These are phyloP conservation scores for Exophiala sp. DNA, from an alignment of 2,329 filamentous ascomycete species.

Conservation along the genomic window DNA sequence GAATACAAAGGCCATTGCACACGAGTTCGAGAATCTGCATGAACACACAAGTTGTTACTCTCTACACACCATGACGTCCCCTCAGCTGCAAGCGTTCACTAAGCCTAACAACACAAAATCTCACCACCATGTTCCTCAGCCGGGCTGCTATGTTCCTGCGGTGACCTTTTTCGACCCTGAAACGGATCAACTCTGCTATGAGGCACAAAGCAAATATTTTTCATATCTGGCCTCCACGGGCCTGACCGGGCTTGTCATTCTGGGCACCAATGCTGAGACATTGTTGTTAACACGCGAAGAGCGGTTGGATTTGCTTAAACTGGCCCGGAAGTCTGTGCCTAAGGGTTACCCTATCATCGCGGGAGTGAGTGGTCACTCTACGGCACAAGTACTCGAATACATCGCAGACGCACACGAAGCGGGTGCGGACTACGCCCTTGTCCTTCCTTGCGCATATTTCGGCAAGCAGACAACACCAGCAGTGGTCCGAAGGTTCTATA, in stretches of 20 bases:
- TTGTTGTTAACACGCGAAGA: slow-evolving; percentile 58
- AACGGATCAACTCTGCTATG: slow-evolving; percentile 48
- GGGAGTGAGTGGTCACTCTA: slow-evolving; percentile 62
- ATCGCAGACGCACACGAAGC: slow-evolving; percentile 58
- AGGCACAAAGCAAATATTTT: slow-evolving; percentile 50
- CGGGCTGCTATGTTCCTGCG: slow-evolving; percentile 52
- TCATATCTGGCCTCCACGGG: slow-evolving; percentile 49
- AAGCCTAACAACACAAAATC: not conserved
- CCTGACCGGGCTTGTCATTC: slow-evolving; percentile 51
- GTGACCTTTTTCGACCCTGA: slow-evolving; percentile 53
- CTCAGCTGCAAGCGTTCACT: not conserved
- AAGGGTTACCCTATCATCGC: slow-evolving; percentile 59
- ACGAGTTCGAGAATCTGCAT: not conserved
- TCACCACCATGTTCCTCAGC: slow-evolving; percentile 23
- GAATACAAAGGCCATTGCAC: too few species aligned
- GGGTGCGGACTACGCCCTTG: slow-evolving; percentile 59
- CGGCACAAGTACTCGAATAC: slow-evolving; percentile 59
- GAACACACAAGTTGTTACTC: not conserved
- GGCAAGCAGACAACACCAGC: slow-evolving; percentile 57
- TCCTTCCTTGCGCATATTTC: slow-evolving; percentile 63
- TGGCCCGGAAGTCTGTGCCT: slow-evolving; percentile 50
- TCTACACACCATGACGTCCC: not conserved
- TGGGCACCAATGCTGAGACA: slow-evolving; percentile 55
- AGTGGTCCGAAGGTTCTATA: slow-evolving; percentile 59
- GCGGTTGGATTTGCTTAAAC: slow-evolving; percentile 51